A percentile compares a stretch with the other conserved stretches of the same genome.
Evolutionary conservation across 306 rosid species (phyloP).

Genomic region (Purshia tridentata): DNA sequence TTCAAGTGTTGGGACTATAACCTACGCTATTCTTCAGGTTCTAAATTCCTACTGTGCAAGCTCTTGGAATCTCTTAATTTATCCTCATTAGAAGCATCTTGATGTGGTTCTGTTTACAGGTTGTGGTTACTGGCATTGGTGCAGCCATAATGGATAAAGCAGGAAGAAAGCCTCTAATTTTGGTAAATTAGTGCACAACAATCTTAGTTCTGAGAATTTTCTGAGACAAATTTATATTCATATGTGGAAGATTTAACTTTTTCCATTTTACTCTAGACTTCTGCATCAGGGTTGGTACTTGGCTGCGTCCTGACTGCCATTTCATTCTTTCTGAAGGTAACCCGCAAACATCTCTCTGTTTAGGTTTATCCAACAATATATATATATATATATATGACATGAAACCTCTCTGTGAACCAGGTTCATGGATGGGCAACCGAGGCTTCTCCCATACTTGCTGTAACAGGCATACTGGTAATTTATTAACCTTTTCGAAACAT

Average conservation of each 20-base stretch:
- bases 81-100: neutral
- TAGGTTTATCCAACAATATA: constrained; percentile 6
- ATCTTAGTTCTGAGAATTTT: constrained; percentile 11
- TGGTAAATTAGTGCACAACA: constrained; percentile 42
- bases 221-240: constrained; percentile 6
- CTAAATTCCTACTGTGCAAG: constrained; percentile 14
- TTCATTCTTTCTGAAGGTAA: constrained; percentile 81
- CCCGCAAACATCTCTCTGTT: constrained; percentile 10
- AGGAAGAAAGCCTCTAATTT: constrained; percentile 81
- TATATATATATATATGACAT: constrained; percentile 5
- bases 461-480: constrained; percentile 69
- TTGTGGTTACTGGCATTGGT: constrained; percentile 61
- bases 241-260: constrained; percentile 13
- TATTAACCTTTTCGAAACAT: constrained; percentile 2
- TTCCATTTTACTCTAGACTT: constrained; percentile 41
- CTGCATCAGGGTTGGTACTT: constrained; percentile 65
- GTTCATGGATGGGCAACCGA: constrained; percentile 44
- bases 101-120: constrained; percentile 36
- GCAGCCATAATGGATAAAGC: constrained; percentile 61
- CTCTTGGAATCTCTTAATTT: constrained; percentile 8
- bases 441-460: constrained; percentile 62
- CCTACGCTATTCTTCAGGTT: constrained; percentile 78
- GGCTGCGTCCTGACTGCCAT: constrained; percentile 61
- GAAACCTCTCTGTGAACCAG: constrained; percentile 39
- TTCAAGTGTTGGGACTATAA: constrained; percentile 49